phyloP scores from a whole-genome alignment of 108 stramenopile species.

The Aurantiochytrium sp. region DNA sequence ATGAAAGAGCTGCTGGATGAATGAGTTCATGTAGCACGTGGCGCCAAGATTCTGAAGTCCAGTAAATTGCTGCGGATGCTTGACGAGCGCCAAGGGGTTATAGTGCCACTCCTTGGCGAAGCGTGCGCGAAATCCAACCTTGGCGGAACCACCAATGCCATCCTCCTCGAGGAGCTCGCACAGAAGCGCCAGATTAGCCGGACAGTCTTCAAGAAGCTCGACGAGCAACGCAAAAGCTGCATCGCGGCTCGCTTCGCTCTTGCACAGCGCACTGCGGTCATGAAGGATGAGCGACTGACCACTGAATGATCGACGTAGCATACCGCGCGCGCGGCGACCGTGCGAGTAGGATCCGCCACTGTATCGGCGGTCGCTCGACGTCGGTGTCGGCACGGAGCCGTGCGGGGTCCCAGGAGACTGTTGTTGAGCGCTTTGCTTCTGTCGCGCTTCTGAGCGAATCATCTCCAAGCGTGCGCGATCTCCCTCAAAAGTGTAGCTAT shows the following conservation, averaged over 20 bases:
- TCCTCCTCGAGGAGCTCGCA: not conserved
- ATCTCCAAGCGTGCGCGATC: not conserved
- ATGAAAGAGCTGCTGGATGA: constrained; percentile 41
- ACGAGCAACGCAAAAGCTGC: not conserved
- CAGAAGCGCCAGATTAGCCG: not conserved
- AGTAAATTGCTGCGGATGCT: constrained; percentile 30
- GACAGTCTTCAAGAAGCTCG: not conserved
- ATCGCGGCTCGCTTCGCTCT: not conserved
- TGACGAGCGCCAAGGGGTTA: not conserved
- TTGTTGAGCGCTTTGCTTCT: not conserved
- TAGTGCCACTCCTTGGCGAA: not conserved
- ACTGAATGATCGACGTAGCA: not conserved
- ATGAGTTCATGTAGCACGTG: constrained; percentile 60
- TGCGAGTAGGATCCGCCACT: not conserved
- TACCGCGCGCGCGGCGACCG: not conserved
- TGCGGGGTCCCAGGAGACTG: too few species aligned
- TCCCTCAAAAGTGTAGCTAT: not conserved
- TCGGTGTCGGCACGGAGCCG: not conserved
- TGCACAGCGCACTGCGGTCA: not conserved
- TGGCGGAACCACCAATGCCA: not conserved
- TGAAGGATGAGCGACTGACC: not conserved
- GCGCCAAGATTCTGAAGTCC: constrained; percentile 52
- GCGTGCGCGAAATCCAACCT: not conserved
- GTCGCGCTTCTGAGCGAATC: not conserved
- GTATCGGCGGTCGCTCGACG: not conserved